Percentiles rank a stretch among this genome's conserved stretches.
Conservation (phyloP, 1,139 yeast species). For the Suzukiozyma palmioleophila region DNA sequence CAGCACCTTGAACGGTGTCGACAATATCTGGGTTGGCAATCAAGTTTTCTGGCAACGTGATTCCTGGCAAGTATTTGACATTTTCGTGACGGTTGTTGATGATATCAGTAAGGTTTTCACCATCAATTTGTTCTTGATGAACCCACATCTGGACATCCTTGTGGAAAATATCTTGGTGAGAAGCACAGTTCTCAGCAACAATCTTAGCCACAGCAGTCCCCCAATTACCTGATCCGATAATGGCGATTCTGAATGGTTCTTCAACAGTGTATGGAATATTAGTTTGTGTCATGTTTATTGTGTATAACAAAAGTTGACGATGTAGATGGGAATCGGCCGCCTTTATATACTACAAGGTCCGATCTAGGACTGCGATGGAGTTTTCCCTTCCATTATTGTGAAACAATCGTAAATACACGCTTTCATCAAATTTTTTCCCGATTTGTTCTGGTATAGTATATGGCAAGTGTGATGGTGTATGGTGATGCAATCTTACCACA, state of each 20-base stretch:
- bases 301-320: not conserved
- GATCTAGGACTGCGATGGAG: too few species aligned
- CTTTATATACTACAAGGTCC: too few species aligned
- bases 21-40: slow-evolving; percentile 80
- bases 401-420: too few species aligned
- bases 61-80: slow-evolving; percentile 81
- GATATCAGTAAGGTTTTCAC: slow-evolving; percentile 73
- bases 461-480: not conserved
- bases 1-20: slow-evolving; percentile 70
- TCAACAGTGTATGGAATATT: slow-evolving; percentile 25
- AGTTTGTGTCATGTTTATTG: slow-evolving; percentile 28
- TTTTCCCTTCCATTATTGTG: too few species aligned
- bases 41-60: slow-evolving; percentile 74
- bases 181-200: slow-evolving; percentile 77
- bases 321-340: too few species aligned
- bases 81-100: slow-evolving; percentile 85
- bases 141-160: slow-evolving; percentile 90
- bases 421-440: too few species aligned
- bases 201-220: slow-evolving; percentile 95
- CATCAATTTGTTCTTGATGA: slow-evolving; percentile 72
- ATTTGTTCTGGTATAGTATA: too few species aligned
- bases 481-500: not conserved
- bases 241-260: slow-evolving; percentile 50
- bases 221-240: slow-evolving; percentile 83
- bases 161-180: slow-evolving; percentile 64